Percentiles rank a stretch among this genome's conserved stretches.
phyloP scores from a whole-genome alignment of 352 stramenopile species.

The Phytophthora cajani region DNA sequence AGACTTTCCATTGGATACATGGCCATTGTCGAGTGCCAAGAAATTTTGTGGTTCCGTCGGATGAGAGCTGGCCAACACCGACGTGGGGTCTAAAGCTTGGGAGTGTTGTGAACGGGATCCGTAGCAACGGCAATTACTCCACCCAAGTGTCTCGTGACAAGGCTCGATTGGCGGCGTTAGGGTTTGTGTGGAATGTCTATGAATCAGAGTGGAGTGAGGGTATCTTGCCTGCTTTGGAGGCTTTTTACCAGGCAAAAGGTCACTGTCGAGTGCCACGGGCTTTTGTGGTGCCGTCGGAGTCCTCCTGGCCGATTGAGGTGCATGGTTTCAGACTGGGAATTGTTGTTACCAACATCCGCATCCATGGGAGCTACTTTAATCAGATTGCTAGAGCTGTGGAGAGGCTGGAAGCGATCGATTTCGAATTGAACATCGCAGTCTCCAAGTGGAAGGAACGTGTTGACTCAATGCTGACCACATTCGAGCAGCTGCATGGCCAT shows the following conservation, averaged over 20 bases:
- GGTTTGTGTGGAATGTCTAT: neutral
- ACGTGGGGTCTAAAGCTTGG: neutral
- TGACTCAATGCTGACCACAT: neutral
- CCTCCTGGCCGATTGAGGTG: constrained; percentile 38
- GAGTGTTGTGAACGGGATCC: neutral
- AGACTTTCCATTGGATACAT: neutral
- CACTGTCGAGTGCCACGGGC: constrained; percentile 28
- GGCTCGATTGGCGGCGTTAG: neutral
- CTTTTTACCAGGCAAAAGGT: constrained; percentile 33
- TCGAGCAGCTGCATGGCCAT: constrained; percentile 2
- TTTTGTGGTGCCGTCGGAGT: constrained; percentile 48
- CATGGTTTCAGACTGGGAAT: constrained; percentile 37
- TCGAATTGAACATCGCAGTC: neutral
- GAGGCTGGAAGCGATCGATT: constrained; percentile 11
- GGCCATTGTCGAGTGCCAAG: neutral
- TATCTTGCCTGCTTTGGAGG: constrained; percentile 46
- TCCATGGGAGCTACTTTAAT: constrained; percentile 9
- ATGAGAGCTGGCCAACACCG: neutral
- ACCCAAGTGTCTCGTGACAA: neutral
- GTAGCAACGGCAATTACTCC: neutral
- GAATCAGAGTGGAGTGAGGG: constrained; percentile 13
- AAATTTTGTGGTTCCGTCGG: neutral
- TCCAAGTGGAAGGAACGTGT: neutral
- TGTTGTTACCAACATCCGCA: neutral
- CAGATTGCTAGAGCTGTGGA: neutral